Percentiles rank a stretch among this genome's conserved stretches.
Conservation (phyloP, 306 rosid species). For the Prunus mira region DNA sequence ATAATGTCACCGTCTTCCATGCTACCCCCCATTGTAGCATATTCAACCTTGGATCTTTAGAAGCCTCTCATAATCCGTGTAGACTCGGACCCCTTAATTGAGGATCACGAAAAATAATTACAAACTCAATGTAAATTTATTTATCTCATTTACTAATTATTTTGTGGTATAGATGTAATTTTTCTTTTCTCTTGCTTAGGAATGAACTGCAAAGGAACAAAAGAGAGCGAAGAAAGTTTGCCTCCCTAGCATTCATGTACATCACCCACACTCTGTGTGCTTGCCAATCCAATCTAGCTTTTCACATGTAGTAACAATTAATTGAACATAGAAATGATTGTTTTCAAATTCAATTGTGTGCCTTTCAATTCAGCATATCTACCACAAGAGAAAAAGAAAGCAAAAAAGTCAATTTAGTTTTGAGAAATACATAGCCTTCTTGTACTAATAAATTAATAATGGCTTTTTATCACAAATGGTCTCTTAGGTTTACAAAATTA, state of each 20-base stretch:
- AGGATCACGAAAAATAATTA: slow-evolving; percentile 21
- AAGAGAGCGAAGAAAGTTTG: background rate
- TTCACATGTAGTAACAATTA: too few relatives aligned
- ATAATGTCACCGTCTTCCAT: slow-evolving; percentile 3
- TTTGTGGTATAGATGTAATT: slow-evolving; percentile 2
- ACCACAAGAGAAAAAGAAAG: background rate
- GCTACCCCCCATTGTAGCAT: slow-evolving; percentile 26
- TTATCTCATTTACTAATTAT: background rate
- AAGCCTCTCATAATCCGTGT: slow-evolving; percentile 31
- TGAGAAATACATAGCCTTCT: too few relatives aligned
- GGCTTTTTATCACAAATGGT: too few relatives aligned
- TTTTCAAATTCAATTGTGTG: background rate
- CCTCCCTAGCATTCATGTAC: background rate
- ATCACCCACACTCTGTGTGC: background rate
- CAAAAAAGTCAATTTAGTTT: background rate
- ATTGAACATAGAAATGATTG: background rate
- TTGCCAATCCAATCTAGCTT: too few relatives aligned
- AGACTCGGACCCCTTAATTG: slow-evolving; percentile 18
- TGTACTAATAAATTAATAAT: too few relatives aligned
- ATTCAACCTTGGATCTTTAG: slow-evolving; percentile 13
- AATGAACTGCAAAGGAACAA: background rate
- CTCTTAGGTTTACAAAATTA: too few relatives aligned
- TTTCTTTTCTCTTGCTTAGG: background rate
- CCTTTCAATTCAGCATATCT: background rate
- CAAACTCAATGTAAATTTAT: slow-evolving; percentile 9